Percentiles rank a stretch among this genome's conserved stretches.
Conservation (phyloP, 768 basidiomycete genomes). For the Imleria badia region DNA sequence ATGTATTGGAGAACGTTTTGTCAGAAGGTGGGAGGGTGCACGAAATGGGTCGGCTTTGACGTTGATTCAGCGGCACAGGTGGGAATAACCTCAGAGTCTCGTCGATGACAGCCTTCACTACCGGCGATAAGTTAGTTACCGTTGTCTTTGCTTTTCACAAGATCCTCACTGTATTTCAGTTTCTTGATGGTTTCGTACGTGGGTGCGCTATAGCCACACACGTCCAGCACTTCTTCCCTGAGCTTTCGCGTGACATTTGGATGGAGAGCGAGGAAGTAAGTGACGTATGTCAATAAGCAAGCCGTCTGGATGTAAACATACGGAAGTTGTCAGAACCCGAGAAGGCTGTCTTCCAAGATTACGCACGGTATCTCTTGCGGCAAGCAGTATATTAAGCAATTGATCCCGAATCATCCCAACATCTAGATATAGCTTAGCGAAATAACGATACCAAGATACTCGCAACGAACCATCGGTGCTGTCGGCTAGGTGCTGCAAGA, state of each 20-base stretch:
- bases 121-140: constrained; percentile 4
- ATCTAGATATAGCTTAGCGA: constrained; percentile 43
- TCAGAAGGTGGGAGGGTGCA: constrained; percentile 55
- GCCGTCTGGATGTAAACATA: constrained; percentile 50
- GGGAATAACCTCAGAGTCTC: constrained; percentile 79
- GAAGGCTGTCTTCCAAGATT: neutral
- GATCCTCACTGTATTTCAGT: constrained; percentile 61
- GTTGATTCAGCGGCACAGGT: constrained; percentile 71
- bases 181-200: constrained; percentile 56
- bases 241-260: constrained; percentile 55
- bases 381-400: constrained; percentile 72
- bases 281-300: constrained; percentile 63
- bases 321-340: neutral
- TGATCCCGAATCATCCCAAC: constrained; percentile 69
- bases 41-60: constrained; percentile 51
- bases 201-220: constrained; percentile 52
- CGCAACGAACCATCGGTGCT: constrained; percentile 55
- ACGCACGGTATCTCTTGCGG: constrained; percentile 74
- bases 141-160: neutral
- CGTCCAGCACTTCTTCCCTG: constrained; percentile 58
- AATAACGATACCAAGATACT: neutral
- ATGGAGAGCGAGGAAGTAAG: constrained; percentile 67
- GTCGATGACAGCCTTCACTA: constrained; percentile 76
- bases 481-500: constrained; percentile 65
- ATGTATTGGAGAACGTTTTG: constrained; percentile 39